Conservation (phyloP, 495 filamentous ascomycete genomes). For the Lophiostoma macrostomum region DNA sequence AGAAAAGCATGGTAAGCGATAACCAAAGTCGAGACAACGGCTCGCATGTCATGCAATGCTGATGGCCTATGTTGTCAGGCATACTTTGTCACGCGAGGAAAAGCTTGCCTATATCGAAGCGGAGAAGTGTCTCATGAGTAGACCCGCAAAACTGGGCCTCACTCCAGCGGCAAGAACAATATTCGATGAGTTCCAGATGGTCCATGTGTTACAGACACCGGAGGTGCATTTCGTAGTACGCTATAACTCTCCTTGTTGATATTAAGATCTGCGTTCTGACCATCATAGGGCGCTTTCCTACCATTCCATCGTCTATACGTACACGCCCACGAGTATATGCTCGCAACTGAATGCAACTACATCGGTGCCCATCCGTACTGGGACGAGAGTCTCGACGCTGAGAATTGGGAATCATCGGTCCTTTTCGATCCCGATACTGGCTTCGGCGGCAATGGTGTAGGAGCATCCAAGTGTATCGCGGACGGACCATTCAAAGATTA, state of each 20-base stretch:
- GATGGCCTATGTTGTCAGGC: no score
- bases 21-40: no score
- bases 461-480: conserved; percentile 37
- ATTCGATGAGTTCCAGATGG: conserved; percentile 49
- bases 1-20: no score
- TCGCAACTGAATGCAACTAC: conserved; percentile 42
- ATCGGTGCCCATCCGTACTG: conserved; percentile 47
- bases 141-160: conserved; percentile 35
- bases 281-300: conserved; percentile 39
- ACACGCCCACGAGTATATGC: conserved; percentile 36
- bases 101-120: conserved; percentile 46
- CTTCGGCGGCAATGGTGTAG: conserved; percentile 48
- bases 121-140: conserved; percentile 47
- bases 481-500: conserved; percentile 47
- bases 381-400: conserved; percentile 47
- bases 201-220: conserved; percentile 37
- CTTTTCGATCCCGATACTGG: conserved; percentile 40
- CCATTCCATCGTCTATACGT: conserved; percentile 40
- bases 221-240: conserved; percentile 44
- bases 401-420: conserved; percentile 35
- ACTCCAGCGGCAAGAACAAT: conserved; percentile 37
- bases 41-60: no score
- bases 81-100: conserved; percentile 41
- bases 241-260: no score
- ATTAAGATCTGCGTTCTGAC: background rate